Evolutionary conservation across 306 rosid species (phyloP).

Genomic region (Cucurbita maxima): DNA sequence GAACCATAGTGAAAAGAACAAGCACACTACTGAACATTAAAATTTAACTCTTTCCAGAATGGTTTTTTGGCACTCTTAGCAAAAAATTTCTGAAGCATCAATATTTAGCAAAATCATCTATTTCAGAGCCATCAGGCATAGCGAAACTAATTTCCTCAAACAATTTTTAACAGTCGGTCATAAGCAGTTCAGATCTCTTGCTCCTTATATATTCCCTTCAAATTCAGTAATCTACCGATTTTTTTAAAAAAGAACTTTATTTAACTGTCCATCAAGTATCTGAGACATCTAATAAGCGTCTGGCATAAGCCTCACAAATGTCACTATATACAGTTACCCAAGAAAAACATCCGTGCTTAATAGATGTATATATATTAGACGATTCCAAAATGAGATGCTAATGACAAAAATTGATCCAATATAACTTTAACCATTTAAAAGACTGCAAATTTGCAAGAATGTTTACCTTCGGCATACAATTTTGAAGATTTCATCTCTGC

Average conservation of each 20-base stretch:
- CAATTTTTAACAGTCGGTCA: neutral
- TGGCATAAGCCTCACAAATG: neutral
- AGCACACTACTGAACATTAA: neutral
- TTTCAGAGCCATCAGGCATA: neutral
- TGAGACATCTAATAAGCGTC: neutral
- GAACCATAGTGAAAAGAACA: neutral
- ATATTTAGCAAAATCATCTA: neutral
- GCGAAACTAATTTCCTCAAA: neutral
- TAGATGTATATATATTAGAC: neutral
- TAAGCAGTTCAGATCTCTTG: neutral
- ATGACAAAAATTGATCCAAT: neutral
- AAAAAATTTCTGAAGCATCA: neutral
- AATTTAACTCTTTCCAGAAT: neutral
- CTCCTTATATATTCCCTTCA: neutral
- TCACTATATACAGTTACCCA: neutral
- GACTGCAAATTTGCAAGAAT: neutral
- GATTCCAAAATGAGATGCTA: neutral
- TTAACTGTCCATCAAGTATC: neutral
- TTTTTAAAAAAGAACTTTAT: neutral
- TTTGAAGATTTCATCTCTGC: constrained; percentile 52
- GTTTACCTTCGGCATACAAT: constrained; percentile 49
- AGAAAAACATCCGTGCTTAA: neutral
- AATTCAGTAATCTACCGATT: neutral
- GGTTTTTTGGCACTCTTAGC: neutral
- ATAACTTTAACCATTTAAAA: neutral